These are phyloP conservation scores for Cercospora sp. DNA, from an alignment of 2,329 filamentous ascomycete species.

Conservation along the genomic window DNA sequence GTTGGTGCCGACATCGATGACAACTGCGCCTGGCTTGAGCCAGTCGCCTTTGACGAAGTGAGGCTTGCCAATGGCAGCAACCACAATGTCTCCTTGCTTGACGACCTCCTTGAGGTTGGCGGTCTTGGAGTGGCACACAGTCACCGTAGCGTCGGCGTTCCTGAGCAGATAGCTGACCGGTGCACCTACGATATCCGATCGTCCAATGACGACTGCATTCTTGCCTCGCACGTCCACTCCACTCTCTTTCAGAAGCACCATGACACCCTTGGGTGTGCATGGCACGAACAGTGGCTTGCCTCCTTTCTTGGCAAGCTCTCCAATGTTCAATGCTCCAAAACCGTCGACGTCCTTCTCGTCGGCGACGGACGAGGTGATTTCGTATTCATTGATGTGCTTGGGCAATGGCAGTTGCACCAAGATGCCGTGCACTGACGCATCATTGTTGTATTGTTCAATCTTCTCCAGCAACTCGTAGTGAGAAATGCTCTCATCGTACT, in stretches of 20 bases:
- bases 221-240: constrained; percentile 84
- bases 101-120: constrained; percentile 69
- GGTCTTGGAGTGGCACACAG: constrained; percentile 91
- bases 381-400: constrained; percentile 84
- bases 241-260: constrained; percentile 82
- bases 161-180: constrained; percentile 94
- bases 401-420: constrained; percentile 92
- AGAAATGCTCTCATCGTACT: constrained; percentile 76
- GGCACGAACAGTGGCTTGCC: constrained; percentile 86
- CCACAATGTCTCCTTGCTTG: constrained; percentile 81
- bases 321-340: constrained; percentile 91
- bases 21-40: constrained; percentile 90
- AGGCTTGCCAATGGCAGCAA: constrained; percentile 86
- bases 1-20: constrained; percentile 98
- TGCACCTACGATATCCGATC: constrained; percentile 96
- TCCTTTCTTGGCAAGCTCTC: constrained; percentile 92
- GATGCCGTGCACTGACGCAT: constrained; percentile 83
- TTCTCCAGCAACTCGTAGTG: constrained; percentile 84
- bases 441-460: constrained; percentile 80
- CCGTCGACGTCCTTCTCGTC: constrained; percentile 98
- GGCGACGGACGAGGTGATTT: constrained; percentile 83
- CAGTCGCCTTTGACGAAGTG: constrained; percentile 91
- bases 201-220: constrained; percentile 88
- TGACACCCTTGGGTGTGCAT: constrained; percentile 96
- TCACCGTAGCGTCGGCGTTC: constrained; percentile 95